Conservation (phyloP, 495 filamentous ascomycete species). For the Podospora conica region DNA sequence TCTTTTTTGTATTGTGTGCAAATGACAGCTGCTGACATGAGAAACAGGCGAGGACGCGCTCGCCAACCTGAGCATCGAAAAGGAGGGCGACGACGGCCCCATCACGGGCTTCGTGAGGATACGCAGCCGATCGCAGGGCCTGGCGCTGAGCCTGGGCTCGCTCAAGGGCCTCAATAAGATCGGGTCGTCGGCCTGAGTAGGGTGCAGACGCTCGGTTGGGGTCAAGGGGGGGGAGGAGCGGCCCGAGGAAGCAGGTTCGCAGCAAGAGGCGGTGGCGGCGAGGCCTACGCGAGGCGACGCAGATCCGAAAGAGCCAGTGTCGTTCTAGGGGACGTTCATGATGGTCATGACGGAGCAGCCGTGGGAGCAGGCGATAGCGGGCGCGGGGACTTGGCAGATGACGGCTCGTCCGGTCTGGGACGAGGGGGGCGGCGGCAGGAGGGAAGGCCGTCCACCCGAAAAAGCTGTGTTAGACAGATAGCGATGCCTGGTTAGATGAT, state of each 20-base stretch:
- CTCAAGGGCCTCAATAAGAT: constrained; percentile 93
- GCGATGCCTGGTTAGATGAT: neutral
- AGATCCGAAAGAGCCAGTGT: neutral
- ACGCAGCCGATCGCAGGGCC: constrained; percentile 91
- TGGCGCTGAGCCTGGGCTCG: constrained; percentile 88
- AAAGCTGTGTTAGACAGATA: neutral
- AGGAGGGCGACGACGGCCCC: constrained; percentile 90
- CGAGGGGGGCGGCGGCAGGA: neutral
- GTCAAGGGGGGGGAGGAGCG: too few relatives aligned
- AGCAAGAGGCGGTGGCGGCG: neutral
- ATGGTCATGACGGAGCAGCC: neutral
- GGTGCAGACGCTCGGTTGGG: neutral
- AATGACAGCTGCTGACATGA: neutral
- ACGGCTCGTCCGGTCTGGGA: neutral
- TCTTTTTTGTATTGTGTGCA: constrained; percentile 1
- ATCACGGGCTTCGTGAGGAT: constrained; percentile 99
- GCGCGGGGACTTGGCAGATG: neutral
- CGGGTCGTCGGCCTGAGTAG: constrained; percentile 41
- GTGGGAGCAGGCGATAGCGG: neutral
- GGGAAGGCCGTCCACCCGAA: neutral
- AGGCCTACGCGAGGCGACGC: neutral
- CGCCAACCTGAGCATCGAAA: constrained; percentile 96
- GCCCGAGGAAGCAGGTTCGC: neutral
- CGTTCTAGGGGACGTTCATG: neutral
- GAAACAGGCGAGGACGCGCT: constrained; percentile 89